A percentile compares a stretch with the other conserved stretches of the same genome.
Evolutionary conservation across 2,329 filamentous ascomycete genomes (phyloP).

Genomic region (Aspergillus quadricinctus): DNA sequence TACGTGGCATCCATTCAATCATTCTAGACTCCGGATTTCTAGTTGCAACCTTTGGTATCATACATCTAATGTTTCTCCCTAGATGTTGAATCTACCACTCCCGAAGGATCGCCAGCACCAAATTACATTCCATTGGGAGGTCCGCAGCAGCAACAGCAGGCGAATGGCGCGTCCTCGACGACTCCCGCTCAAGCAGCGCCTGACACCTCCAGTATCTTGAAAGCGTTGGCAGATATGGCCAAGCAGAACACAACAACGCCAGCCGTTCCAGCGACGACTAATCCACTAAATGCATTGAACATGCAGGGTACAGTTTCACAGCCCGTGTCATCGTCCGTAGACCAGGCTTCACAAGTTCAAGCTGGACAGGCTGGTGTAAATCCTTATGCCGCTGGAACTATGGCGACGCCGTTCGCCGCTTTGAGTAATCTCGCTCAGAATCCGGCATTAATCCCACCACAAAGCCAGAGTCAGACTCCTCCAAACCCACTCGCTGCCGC

Average conservation of each 20-base stretch:
- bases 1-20: background rate
- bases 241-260: constrained; percentile 63
- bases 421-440: constrained; percentile 38
- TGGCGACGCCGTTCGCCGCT: constrained; percentile 47
- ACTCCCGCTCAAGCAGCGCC: constrained; percentile 36
- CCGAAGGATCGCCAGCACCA: constrained; percentile 51
- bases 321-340: constrained; percentile 42
- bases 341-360: constrained; percentile 38
- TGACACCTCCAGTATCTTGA: constrained; percentile 65
- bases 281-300: constrained; percentile 48
- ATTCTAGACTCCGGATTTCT: constrained; percentile 7
- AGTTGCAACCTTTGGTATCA: background rate
- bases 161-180: constrained; percentile 20
- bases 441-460: constrained; percentile 32
- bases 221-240: constrained; percentile 74
- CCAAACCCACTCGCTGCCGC: constrained; percentile 39
- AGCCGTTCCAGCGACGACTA: constrained; percentile 35
- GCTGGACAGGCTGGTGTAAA: constrained; percentile 57
- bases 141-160: constrained; percentile 25
- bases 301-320: constrained; percentile 41
- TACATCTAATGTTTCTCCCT: constrained; percentile 28
- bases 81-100: constrained; percentile 67
- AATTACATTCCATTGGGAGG: constrained; percentile 39
- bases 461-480: constrained; percentile 38
- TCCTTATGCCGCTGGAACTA: constrained; percentile 43